Evolutionary conservation across 257 asterid species (phyloP).

Genomic region (Solanum tarijense): DNA sequence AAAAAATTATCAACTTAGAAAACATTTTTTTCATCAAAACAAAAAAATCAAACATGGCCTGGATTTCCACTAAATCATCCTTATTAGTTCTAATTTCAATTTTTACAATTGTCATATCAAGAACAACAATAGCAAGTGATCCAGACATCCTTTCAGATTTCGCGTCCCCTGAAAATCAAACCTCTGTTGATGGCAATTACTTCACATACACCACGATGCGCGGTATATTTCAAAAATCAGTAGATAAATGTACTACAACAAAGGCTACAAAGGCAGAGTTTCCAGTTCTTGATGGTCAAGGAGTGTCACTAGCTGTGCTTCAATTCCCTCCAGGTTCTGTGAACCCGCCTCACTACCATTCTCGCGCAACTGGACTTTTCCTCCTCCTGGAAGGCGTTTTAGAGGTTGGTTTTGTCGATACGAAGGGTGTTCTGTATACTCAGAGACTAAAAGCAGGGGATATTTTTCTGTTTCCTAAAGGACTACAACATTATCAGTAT

Average conservation of each 20-base stretch:
- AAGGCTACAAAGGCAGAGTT: neutral
- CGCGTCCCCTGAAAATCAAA: neutral
- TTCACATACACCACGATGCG: neutral
- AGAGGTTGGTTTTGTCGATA: neutral
- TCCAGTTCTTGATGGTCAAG: neutral
- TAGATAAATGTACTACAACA: neutral
- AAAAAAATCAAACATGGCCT: neutral
- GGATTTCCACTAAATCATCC: neutral
- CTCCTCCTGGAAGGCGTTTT: neutral
- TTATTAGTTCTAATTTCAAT: neutral
- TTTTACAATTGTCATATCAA: neutral
- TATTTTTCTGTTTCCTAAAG: neutral
- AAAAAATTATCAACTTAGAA: neutral
- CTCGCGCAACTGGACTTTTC: neutral
- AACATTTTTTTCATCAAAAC: neutral
- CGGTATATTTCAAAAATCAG: neutral
- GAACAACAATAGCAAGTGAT: neutral
- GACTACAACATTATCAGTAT: neutral
- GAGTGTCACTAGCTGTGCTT: neutral
- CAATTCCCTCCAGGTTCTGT: neutral
- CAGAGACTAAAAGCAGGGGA: neutral
- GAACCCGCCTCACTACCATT: neutral
- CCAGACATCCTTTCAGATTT: neutral
- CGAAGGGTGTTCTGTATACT: neutral
- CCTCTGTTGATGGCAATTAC: neutral